Conservation (phyloP, 192 early-diverging fungal genomes). For the Coemansia reversa region DNA sequence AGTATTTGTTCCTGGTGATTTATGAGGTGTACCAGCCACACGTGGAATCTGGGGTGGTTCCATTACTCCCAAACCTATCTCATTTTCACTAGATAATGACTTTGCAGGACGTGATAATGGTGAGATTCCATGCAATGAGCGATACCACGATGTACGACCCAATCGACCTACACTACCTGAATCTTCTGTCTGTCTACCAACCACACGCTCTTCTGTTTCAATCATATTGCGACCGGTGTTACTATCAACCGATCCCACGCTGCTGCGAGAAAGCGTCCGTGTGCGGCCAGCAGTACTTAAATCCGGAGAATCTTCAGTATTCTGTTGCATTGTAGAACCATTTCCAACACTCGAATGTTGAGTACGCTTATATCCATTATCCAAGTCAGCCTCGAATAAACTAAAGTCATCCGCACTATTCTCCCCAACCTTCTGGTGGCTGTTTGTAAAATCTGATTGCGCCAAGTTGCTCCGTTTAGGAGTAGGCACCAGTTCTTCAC, state of each 20-base stretch:
- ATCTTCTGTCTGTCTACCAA: neutral
- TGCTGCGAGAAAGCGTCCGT: slow-evolving; percentile 44
- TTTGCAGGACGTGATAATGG: slow-evolving; percentile 44
- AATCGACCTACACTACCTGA: slow-evolving; percentile 4
- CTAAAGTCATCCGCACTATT: neutral
- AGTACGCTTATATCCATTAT: neutral
- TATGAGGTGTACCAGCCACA: slow-evolving; percentile 18
- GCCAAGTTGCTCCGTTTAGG: slow-evolving; percentile 20
- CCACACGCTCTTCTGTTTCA: no score
- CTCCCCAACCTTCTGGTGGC: neutral
- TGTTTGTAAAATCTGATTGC: slow-evolving; percentile 1
- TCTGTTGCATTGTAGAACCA: neutral
- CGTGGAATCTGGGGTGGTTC: slow-evolving; percentile 15
- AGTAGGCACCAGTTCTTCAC: neutral
- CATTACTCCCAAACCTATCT: slow-evolving; percentile 15
- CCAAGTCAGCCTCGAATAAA: neutral
- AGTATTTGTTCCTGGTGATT: neutral
- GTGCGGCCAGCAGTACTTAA: slow-evolving; percentile 25
- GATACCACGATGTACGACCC: slow-evolving; percentile 43
- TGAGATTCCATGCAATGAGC: slow-evolving; percentile 48
- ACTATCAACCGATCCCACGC: slow-evolving; percentile 20
- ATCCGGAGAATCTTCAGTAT: slow-evolving; percentile 11
- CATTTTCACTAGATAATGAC: slow-evolving; percentile 45
- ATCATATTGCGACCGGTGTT: no score
- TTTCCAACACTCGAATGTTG: neutral